These are phyloP conservation scores for Mucor plumbeus DNA, from an alignment of 371 early-diverging fungal genomes.

Conservation along the genomic window DNA sequence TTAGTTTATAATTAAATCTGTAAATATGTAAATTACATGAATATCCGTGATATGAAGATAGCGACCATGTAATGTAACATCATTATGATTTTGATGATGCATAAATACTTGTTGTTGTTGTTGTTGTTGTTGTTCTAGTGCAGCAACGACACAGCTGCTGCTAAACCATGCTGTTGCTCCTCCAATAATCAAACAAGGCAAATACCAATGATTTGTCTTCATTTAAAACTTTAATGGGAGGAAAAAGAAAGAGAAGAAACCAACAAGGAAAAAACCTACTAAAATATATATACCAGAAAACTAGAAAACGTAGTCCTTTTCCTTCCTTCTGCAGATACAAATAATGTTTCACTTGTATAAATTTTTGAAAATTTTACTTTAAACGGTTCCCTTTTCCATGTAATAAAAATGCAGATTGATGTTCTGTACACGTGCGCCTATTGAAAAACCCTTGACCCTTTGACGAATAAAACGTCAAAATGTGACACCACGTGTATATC, in stretches of 20 bases:
- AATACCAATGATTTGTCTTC: constrained; percentile 13
- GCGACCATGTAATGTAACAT: constrained; percentile 29
- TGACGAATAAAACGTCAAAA: constrained; percentile 9
- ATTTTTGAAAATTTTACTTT: constrained; percentile 3
- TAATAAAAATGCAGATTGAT: not conserved
- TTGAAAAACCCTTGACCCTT: not conserved
- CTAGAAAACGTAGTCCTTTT: constrained; percentile 6
- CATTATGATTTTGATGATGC: not conserved
- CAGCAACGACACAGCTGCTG: not conserved
- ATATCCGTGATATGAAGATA: constrained; percentile 80
- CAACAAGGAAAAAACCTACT: not conserved
- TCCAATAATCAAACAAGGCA: constrained; percentile 6
- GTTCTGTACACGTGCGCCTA: not conserved
- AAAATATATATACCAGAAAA: not conserved
- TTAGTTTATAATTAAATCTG: not conserved
- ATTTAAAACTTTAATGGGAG: not conserved
- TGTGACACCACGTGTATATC: constrained; percentile 15
- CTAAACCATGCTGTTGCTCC: not conserved
- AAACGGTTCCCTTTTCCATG: not conserved
- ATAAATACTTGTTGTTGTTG: constrained; percentile 25
- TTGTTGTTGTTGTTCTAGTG: not conserved
- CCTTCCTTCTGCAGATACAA: constrained; percentile 3
- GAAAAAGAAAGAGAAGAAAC: constrained; percentile 2
- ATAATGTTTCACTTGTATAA: not conserved
- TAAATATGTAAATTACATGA: constrained; percentile 45